phyloP scores from a whole-genome alignment of 148 eudicot genomes.

The Vaccinium corymbosum region DNA sequence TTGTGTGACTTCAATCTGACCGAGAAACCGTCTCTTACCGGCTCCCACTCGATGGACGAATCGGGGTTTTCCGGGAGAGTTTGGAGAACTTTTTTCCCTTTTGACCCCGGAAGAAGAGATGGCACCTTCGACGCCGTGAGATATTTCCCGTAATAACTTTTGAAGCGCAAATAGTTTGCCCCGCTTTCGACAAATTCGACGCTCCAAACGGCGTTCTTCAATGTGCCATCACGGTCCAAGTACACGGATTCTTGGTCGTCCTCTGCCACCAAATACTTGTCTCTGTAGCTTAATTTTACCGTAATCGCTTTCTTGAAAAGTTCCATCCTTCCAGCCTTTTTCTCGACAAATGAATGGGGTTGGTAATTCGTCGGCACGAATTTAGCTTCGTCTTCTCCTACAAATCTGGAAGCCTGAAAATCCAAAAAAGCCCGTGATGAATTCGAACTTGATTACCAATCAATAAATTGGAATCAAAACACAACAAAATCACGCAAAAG shows the following conservation, averaged over 20 bases:
- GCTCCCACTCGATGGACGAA: slow-evolving; percentile 32
- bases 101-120: slow-evolving; percentile 27
- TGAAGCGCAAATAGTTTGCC: slow-evolving; percentile 24
- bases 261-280: slow-evolving; percentile 34
- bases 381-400: not conserved
- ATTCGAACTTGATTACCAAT: not conserved
- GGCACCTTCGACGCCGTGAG: slow-evolving; percentile 25
- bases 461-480: not conserved
- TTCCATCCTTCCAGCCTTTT: slow-evolving; percentile 1
- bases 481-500: not conserved
- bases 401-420: not conserved
- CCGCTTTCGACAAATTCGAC: slow-evolving; percentile 22
- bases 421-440: not conserved
- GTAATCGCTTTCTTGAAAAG: slow-evolving; percentile 26
- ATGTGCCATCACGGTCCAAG: slow-evolving; percentile 17
- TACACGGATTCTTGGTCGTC: slow-evolving; percentile 27
- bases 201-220: slow-evolving; percentile 22
- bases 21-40: slow-evolving; percentile 28
- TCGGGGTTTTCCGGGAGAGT: slow-evolving; percentile 10
- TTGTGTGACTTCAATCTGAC: slow-evolving; percentile 19
- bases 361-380: not conserved
- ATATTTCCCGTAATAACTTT: slow-evolving; percentile 29
- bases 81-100: slow-evolving; percentile 27
- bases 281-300: slow-evolving; percentile 33
- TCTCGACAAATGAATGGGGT: not conserved